These are phyloP conservation scores for Coniochaeta prunicola DNA, from an alignment of 2,329 filamentous ascomycete genomes.

Conservation along the genomic window DNA sequence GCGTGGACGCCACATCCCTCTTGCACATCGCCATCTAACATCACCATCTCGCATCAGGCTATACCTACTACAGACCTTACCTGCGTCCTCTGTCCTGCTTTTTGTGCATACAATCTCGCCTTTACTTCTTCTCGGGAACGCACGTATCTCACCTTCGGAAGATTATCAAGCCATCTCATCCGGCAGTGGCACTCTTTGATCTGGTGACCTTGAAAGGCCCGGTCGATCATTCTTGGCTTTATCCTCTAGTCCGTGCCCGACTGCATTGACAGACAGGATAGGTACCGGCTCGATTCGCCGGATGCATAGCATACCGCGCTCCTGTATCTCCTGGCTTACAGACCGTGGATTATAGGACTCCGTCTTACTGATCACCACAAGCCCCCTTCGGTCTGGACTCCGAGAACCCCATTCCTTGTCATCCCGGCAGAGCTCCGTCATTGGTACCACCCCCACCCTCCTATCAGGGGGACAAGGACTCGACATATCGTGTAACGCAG, in stretches of 20 bases:
- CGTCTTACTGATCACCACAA: neutral
- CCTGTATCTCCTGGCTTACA: neutral
- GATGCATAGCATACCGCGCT: neutral
- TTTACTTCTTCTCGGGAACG: no score
- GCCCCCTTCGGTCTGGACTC: neutral
- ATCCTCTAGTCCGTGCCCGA: neutral
- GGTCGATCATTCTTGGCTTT: neutral
- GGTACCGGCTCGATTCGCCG: neutral
- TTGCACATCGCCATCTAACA: neutral
- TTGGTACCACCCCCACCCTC: neutral
- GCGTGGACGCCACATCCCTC: neutral
- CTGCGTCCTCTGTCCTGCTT: neutral
- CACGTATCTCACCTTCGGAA: no score
- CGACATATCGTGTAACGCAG: neutral
- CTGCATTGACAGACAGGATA: neutral
- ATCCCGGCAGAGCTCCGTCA: neutral
- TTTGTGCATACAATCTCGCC: neutral
- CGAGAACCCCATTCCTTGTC: neutral
- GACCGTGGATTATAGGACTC: neutral
- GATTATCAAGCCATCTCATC: neutral
- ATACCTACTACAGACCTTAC: neutral
- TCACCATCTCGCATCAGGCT: no score
- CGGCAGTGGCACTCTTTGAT: neutral
- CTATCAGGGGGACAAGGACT: neutral
- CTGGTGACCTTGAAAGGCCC: neutral